Evolutionary conservation across 495 filamentous ascomycete species (phyloP).

Genomic region (Neurospora sp.): DNA sequence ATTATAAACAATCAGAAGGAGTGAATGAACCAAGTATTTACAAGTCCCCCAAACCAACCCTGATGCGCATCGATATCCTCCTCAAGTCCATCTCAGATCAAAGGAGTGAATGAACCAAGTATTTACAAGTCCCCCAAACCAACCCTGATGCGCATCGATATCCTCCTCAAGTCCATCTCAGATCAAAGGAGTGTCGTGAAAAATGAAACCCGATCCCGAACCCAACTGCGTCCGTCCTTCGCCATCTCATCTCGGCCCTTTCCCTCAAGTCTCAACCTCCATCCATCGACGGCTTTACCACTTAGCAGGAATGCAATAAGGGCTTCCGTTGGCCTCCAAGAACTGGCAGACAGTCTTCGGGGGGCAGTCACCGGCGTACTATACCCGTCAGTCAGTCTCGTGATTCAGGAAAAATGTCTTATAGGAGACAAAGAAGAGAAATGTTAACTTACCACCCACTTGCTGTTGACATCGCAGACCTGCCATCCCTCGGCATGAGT

Average conservation of each 20-base stretch:
- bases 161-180: background rate
- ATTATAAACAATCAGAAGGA: background rate
- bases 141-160: background rate
- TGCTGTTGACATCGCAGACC: slow-evolving; percentile 12
- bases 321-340: slow-evolving; percentile 14
- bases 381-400: background rate
- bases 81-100: background rate
- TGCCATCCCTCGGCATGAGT: slow-evolving; percentile 13
- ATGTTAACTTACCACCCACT: slow-evolving; percentile 17
- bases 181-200: background rate
- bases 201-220: background rate
- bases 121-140: background rate
- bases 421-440: background rate
- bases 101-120: background rate
- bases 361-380: slow-evolving; percentile 15
- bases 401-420: background rate
- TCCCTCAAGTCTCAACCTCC: background rate
- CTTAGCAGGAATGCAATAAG: slow-evolving; percentile 17
- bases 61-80: background rate
- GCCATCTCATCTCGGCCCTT: background rate
- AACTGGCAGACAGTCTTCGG: slow-evolving; percentile 14
- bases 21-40: background rate
- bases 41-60: background rate
- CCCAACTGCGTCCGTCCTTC: background rate
- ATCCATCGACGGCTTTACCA: background rate